Evolutionary conservation across 257 asterid species (phyloP).

Genomic region (Solanum chilense): DNA sequence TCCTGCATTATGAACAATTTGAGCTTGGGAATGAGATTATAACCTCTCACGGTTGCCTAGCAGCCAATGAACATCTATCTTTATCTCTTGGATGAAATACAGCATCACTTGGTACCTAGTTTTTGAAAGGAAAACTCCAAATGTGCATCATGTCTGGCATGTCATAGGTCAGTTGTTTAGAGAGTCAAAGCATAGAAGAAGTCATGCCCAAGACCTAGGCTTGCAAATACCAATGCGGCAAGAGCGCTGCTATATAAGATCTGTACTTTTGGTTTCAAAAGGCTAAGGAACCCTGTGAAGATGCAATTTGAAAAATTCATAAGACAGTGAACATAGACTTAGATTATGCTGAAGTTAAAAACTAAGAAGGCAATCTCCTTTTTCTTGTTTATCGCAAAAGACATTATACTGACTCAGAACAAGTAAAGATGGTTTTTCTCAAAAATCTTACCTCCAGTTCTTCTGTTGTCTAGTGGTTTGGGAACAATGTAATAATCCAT

Average conservation of each 20-base stretch:
- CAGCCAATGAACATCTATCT: neutral
- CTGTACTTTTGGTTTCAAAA: neutral
- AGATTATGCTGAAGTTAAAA: neutral
- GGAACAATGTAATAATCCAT: neutral
- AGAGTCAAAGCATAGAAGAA: constrained; percentile 9
- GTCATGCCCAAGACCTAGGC: constrained; percentile 8
- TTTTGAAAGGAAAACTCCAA: neutral
- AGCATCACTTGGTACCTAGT: neutral
- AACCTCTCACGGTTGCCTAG: neutral
- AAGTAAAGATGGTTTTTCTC: neutral
- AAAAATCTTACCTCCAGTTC: neutral
- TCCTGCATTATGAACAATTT: neutral
- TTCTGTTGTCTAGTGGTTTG: neutral
- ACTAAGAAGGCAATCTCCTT: neutral
- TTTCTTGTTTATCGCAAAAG: neutral
- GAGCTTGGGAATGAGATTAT: neutral
- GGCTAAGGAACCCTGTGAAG: neutral
- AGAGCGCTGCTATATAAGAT: neutral
- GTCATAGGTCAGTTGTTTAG: neutral
- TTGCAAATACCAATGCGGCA: neutral
- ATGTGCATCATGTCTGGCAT: neutral
- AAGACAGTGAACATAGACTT: neutral
- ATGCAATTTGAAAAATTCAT: neutral
- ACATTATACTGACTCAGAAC: neutral
- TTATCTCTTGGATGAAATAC: neutral